phyloP scores from a whole-genome alignment of 331 rosid species.

The Quercus lobata region DNA sequence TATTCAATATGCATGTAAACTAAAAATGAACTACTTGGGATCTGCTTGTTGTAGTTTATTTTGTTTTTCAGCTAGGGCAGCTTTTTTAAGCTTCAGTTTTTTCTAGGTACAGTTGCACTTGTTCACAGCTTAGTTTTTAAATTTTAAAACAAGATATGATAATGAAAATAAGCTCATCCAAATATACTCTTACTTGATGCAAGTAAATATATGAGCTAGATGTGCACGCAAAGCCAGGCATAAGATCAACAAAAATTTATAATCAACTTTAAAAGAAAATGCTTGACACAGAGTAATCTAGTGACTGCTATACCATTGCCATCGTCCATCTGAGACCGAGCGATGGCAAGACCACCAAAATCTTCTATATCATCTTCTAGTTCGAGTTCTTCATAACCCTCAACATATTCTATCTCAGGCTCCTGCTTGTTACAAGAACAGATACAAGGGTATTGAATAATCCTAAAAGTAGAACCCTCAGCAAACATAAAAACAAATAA shows the following conservation, averaged over 20 bases:
- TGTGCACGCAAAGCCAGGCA: background rate
- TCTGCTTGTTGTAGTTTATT: too few relatives aligned
- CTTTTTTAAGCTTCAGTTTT: too few relatives aligned
- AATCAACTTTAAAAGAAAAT: constrained; percentile 1
- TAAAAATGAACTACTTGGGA: too few relatives aligned
- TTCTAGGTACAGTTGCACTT: too few relatives aligned
- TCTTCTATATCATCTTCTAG: constrained; percentile 90
- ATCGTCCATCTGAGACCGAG: constrained; percentile 28
- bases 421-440: constrained; percentile 50
- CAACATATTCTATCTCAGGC: constrained; percentile 66
- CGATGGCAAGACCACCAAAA: constrained; percentile 41
- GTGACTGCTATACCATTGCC: constrained; percentile 42
- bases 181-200: background rate
- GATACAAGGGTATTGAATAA: background rate
- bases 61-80: too few relatives aligned
- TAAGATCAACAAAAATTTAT: background rate
- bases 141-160: background rate
- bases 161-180: background rate
- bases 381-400: constrained; percentile 71
- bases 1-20: background rate
- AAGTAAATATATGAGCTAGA: background rate
- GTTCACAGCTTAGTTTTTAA: too few relatives aligned
- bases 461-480: background rate
- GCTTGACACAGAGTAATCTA: constrained; percentile 7
- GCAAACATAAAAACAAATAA: background rate